phyloP scores from a whole-genome alignment of 345 rosid species.

The Citrus maxima region DNA sequence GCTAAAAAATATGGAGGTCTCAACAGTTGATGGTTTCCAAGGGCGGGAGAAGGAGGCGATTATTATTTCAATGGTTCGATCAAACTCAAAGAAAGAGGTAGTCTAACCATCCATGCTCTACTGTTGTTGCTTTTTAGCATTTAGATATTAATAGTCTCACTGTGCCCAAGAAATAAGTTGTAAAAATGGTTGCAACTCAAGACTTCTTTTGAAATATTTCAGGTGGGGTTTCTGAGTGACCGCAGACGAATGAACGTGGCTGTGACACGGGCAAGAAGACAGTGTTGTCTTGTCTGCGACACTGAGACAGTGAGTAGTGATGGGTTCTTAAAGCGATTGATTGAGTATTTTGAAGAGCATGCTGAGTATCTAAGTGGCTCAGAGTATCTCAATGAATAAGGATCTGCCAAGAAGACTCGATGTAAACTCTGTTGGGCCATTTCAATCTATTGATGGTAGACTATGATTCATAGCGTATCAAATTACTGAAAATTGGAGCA shows the following conservation, averaged over 20 bases:
- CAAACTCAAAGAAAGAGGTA: slow-evolving; percentile 88
- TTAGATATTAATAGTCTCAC: not conserved
- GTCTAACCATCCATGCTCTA: not conserved
- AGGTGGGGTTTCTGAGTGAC: slow-evolving; percentile 89
- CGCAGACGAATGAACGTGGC: slow-evolving; percentile 93
- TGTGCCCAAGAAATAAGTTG: not conserved
- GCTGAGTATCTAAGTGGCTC: slow-evolving; percentile 92
- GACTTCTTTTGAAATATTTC: slow-evolving; percentile 12
- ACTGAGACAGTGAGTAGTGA: slow-evolving; percentile 77
- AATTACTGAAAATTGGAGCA: not conserved
- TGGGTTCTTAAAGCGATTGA: slow-evolving; percentile 67
- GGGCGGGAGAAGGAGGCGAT: slow-evolving; percentile 98
- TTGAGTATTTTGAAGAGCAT: slow-evolving; percentile 86
- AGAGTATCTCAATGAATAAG: slow-evolving; percentile 52
- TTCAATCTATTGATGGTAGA: not conserved
- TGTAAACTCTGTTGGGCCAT: slow-evolving; percentile 1
- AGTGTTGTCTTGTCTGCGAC: slow-evolving; percentile 88
- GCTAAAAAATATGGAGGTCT: slow-evolving; percentile 79
- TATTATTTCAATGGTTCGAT: slow-evolving; percentile 93
- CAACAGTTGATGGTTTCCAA: slow-evolving; percentile 97
- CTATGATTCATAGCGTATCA: not conserved
- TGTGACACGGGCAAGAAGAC: slow-evolving; percentile 89
- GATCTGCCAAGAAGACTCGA: not conserved
- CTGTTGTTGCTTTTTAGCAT: not conserved
- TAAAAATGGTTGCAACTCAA: slow-evolving; percentile 3